A percentile compares a stretch with the other conserved stretches of the same genome.
Conservation (phyloP, 2,329 filamentous ascomycete genomes). For the Pestalotiopsis sp. region DNA sequence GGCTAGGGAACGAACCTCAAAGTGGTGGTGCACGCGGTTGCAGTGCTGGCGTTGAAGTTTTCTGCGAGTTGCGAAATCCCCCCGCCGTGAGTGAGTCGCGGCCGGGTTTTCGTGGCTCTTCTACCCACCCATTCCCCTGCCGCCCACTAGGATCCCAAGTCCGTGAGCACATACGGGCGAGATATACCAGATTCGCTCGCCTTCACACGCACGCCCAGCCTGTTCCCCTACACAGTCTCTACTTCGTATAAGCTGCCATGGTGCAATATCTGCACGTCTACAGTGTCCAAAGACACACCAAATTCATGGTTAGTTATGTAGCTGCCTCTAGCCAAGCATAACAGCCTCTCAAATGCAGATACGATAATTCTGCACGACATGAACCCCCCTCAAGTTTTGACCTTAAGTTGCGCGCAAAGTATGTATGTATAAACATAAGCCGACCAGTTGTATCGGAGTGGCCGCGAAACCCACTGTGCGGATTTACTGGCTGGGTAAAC, state of each 20-base stretch:
- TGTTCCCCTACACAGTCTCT: too few species aligned
- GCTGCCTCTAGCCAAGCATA: not conserved
- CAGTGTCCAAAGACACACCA: too few species aligned
- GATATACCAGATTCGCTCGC: not conserved
- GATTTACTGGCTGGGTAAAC: not conserved
- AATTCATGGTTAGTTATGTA: not conserved
- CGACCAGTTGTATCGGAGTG: not conserved
- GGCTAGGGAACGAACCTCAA: not conserved
- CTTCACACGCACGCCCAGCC: not conserved
- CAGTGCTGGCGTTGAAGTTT: not conserved
- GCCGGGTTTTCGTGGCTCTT: not conserved
- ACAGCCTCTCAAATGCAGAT: not conserved
- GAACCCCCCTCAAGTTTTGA: not conserved
- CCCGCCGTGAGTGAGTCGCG: not conserved
- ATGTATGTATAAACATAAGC: not conserved
- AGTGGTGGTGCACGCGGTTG: not conserved
- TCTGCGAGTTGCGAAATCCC: not conserved
- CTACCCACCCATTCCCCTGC: not conserved
- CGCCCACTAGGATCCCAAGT: not conserved
- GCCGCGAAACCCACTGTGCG: not conserved
- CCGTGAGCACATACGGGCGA: not conserved
- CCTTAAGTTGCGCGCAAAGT: not conserved
- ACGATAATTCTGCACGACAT: not conserved
- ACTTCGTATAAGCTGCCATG: too few species aligned
- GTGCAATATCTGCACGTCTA: too few species aligned